Evolutionary conservation across 1,284 basidiomycete genomes (phyloP).

Genomic region (Irpex sp.): DNA sequence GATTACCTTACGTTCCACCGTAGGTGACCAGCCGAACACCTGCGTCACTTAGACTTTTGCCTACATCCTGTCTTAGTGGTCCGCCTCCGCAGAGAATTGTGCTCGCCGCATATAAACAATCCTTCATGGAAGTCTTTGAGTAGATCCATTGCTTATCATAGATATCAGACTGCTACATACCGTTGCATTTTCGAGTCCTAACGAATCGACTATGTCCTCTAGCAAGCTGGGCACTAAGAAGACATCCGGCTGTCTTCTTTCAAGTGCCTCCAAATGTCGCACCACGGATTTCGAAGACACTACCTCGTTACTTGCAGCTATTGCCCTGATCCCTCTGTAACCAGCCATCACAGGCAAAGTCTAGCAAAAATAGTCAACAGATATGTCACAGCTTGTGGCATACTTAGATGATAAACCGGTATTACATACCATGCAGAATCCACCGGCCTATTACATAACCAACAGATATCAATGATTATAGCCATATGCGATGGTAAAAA

Average conservation of each 20-base stretch:
- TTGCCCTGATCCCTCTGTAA: background rate
- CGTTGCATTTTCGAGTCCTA: constrained; percentile 9
- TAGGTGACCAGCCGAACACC: constrained; percentile 14
- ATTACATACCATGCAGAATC: background rate
- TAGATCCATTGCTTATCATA: background rate
- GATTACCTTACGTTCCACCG: constrained; percentile 15
- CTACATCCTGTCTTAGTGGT: constrained; percentile 16
- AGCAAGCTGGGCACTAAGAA: background rate
- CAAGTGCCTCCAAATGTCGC: background rate
- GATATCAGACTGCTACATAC: constrained; percentile 1
- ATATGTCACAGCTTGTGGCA: background rate
- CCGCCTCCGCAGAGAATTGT: constrained; percentile 15
- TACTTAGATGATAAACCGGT: background rate
- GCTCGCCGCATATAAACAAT: background rate
- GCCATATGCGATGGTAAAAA: background rate
- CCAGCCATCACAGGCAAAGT: background rate
- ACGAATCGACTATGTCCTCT: background rate
- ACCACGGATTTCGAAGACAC: background rate
- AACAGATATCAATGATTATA: background rate
- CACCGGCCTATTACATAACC: background rate
- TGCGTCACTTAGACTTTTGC: constrained; percentile 12
- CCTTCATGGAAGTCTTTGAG: constrained; percentile 4
- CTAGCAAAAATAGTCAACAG: background rate
- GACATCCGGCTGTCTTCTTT: constrained; percentile 10
- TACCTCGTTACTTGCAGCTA: background rate